These are phyloP conservation scores for Trichoderma reesei DNA, from an alignment of 495 filamentous ascomycete species.

Conservation along the genomic window DNA sequence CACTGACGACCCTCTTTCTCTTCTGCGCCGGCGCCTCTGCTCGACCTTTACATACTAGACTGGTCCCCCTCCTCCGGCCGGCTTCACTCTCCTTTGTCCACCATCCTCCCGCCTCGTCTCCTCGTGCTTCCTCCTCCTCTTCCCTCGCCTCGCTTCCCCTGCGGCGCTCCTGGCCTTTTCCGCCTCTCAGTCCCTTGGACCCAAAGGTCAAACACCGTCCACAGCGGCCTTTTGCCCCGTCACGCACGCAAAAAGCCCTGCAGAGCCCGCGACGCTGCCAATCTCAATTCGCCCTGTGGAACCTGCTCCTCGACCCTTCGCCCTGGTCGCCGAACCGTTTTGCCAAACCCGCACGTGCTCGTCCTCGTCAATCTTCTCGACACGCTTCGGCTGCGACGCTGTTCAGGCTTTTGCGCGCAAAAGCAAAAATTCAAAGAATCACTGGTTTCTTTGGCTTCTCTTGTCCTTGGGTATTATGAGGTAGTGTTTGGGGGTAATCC, in stretches of 20 bases:
- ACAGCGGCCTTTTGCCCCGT: not conserved
- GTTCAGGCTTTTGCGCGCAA: too few relatives aligned
- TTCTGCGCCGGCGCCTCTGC: not conserved
- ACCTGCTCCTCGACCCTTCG: conserved; percentile 4
- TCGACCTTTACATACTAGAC: conserved; percentile 7
- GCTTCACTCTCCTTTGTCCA: conserved; percentile 7
- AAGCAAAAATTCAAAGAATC: not conserved
- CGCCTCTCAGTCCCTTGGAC: conserved; percentile 4
- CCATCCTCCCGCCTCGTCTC: not conserved
- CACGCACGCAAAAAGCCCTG: not conserved
- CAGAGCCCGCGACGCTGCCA: not conserved
- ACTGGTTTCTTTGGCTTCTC: not conserved
- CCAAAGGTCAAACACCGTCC: not conserved
- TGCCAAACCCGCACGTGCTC: not conserved
- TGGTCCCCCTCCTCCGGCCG: conserved; percentile 4
- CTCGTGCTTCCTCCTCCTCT: too few relatives aligned
- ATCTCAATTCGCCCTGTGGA: not conserved
- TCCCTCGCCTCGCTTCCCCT: conserved; percentile 4
- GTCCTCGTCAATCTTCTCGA: not conserved
- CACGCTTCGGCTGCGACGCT: not conserved
- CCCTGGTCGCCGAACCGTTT: not conserved
- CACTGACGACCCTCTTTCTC: not conserved
- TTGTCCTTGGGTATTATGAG: conserved; percentile 9
- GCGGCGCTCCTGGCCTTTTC: not conserved
- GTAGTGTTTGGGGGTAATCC: conserved; percentile 4